Evolutionary conservation across 352 stramenopile genomes (phyloP), one percentile per base, ranked within the genome.

Genomic region (Aphanomyces stellatus): DNA sequence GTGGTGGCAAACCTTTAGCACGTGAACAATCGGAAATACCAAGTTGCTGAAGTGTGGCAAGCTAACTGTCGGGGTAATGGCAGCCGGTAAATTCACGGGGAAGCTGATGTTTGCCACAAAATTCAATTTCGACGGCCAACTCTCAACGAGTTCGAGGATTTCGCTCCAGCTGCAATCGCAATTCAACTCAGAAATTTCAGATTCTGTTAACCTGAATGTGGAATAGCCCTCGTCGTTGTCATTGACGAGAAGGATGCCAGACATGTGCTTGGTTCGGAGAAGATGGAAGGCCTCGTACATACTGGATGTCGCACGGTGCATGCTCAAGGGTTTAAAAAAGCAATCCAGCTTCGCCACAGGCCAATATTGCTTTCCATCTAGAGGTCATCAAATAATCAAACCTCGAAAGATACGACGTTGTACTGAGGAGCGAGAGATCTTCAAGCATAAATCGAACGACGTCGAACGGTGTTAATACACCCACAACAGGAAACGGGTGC

Each of bases 281-380:
- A 64, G 24, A n/a, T 49, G 37, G n/a, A 64, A 64, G 15, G 35
- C 40, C 30, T 64, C 55, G 55, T 51, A 46, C 55, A 64, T 64
- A 34, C 55, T 64, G 22, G 22, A 24, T 4, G 35, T 34, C 13
- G 34, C 3, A 13, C 55, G 55, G 4, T 31, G 55, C 55, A 51
- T 48, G 4, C 22, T 46, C 24, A 64, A 30, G 5, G 55, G 55
- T 22, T 51, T 48, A 17, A 37, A 49, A 13, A 64, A 19, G 17
- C 53, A 62, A 8, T 22, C 30, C 10, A 64, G 6, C 2, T 64
- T 46, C 5, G 33, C 7, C 17, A 64, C 24, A 3, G 55, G 37
- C n/a, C 55, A 46, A 10, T 53, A 19, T 37, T 57, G 49, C 49
- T 57, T 57, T 1, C 49, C 49, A 35, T 57, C 49, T 57, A 35